phyloP scores from a whole-genome alignment of 306 rosid genomes.

The Ormosia emarginata region DNA sequence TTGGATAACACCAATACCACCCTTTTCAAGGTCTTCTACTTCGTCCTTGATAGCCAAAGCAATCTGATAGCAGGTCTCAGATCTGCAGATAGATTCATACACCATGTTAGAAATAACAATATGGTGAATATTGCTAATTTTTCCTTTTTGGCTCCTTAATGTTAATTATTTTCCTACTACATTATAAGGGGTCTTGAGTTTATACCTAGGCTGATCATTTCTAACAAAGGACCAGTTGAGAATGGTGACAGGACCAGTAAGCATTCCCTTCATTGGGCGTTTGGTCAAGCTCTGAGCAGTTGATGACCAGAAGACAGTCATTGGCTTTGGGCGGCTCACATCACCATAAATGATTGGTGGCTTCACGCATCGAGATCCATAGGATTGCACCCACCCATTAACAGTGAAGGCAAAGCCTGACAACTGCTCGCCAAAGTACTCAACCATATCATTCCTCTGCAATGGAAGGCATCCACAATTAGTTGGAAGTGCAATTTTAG shows the following conservation, averaged over 20 bases:
- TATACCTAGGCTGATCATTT: constrained; percentile 81
- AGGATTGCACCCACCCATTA: constrained; percentile 96
- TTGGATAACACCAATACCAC: constrained; percentile 71
- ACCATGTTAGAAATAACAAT: constrained; percentile 12
- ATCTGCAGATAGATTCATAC: constrained; percentile 38
- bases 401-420: constrained; percentile 86
- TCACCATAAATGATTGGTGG: constrained; percentile 97
- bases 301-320: constrained; percentile 95
- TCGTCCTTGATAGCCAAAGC: constrained; percentile 94
- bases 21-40: constrained; percentile 91
- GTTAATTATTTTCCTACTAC: neutral
- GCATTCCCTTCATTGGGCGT: constrained; percentile 99
- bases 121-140: neutral
- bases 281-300: constrained; percentile 75
- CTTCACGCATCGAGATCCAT: constrained; percentile 95
- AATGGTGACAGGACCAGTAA: constrained; percentile 95
- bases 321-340: constrained; percentile 92
- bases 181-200: neutral
- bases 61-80: constrained; percentile 80
- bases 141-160: neutral
- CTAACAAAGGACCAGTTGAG: constrained; percentile 96
- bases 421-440: constrained; percentile 91
- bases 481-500: constrained; percentile 14
- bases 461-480: constrained; percentile 22
- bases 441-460: constrained; percentile 97